phyloP scores from a whole-genome alignment of 306 rosid species.

The Prunus mongolica region DNA sequence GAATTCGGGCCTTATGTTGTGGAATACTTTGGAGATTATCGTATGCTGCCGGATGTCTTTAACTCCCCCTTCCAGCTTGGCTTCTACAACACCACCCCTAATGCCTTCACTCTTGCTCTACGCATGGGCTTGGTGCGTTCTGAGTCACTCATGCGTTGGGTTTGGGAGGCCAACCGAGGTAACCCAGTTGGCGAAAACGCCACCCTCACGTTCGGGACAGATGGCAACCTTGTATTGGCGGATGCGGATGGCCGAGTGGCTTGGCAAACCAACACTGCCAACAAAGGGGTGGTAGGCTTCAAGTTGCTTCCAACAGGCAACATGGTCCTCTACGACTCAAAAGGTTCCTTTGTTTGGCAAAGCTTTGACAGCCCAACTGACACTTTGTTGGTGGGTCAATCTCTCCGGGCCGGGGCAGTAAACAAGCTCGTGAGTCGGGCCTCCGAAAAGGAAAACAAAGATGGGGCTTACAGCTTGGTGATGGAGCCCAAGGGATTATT shows the following conservation, averaged over 20 bases:
- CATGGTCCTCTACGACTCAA: constrained; percentile 42
- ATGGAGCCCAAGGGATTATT: constrained; percentile 16
- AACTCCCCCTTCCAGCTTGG: constrained; percentile 44
- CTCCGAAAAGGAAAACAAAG: constrained; percentile 32
- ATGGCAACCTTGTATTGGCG: constrained; percentile 54
- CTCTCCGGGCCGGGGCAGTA: constrained; percentile 26
- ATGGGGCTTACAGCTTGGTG: constrained; percentile 36
- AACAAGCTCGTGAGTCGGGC: constrained; percentile 43
- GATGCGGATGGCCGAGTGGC: constrained; percentile 44
- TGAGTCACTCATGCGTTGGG: constrained; percentile 44
- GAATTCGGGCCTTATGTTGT: constrained; percentile 44
- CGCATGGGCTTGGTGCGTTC: constrained; percentile 47
- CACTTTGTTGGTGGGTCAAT: constrained; percentile 56
- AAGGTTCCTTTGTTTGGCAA: constrained; percentile 42
- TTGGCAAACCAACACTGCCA: constrained; percentile 55
- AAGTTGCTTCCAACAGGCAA: constrained; percentile 53
- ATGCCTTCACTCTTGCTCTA: constrained; percentile 50
- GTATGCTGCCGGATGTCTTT: constrained; percentile 28
- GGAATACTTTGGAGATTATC: constrained; percentile 38
- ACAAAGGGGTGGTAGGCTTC: constrained; percentile 53
- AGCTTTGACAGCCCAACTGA: constrained; percentile 59
- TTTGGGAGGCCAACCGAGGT: constrained; percentile 63
- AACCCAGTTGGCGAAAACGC: constrained; percentile 51
- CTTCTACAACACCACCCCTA: constrained; percentile 61
- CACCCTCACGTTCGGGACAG: constrained; percentile 30